phyloP scores from a whole-genome alignment of 2,329 filamentous ascomycete species.

The Hortaea sp. region DNA sequence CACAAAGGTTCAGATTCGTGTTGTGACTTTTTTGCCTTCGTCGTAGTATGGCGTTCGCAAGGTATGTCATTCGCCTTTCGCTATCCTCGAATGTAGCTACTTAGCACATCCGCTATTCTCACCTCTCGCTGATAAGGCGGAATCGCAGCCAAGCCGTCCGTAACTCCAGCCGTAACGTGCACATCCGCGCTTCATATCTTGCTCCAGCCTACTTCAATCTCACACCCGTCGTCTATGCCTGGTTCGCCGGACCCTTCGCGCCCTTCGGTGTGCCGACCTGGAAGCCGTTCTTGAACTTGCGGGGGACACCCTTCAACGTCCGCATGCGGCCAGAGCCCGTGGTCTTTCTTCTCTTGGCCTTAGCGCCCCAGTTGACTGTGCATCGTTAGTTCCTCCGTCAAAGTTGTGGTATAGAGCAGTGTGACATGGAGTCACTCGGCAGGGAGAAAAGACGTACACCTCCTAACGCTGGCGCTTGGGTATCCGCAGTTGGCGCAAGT shows the following conservation, averaged over 20 bases:
- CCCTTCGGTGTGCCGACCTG: conserved; percentile 80
- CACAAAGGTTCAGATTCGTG: too few species aligned
- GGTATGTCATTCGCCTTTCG: conserved; percentile 5
- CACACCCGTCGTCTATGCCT: conserved; percentile 3
- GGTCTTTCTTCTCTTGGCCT: conserved; percentile 99
- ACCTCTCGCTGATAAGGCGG: not conserved
- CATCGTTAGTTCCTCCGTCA: conserved; percentile 1
- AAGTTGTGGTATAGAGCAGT: too few species aligned
- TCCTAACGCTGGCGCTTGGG: conserved; percentile 91
- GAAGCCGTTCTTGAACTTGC: conserved; percentile 98
- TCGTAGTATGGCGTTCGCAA: not conserved
- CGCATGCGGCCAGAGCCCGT: conserved; percentile 93
- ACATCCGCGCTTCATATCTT: not conserved
- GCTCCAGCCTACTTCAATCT: not conserved
- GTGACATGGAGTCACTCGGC: not conserved
- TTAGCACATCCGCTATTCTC: not conserved
- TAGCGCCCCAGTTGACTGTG: conserved; percentile 98
- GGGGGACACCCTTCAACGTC: conserved; percentile 83
- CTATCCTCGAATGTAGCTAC: conserved; percentile 4
- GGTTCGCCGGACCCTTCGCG: conserved; percentile 48
- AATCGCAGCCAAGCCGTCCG: conserved; percentile 1
- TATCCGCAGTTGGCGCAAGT: conserved; percentile 95
- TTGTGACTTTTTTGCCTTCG: too few species aligned
- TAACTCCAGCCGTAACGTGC: not conserved
- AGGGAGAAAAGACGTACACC: conserved; percentile 62